Conservation (phyloP, 2,329 filamentous ascomycete species). For the Colletotrichum cordylinicola region DNA sequence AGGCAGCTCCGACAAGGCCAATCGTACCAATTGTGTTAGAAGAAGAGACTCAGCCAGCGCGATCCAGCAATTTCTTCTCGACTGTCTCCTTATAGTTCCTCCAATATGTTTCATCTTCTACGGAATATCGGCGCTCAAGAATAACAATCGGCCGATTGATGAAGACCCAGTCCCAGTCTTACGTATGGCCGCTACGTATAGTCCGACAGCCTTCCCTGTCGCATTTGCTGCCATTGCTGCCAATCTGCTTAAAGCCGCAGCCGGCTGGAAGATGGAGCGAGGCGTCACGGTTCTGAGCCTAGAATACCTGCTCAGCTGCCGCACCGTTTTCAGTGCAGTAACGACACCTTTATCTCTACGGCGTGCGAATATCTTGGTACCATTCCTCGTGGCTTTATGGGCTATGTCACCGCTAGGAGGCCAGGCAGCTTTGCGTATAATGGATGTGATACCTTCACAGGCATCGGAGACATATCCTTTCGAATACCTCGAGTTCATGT, state of each 20-base stretch:
- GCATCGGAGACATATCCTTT: background rate
- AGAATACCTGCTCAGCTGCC: background rate
- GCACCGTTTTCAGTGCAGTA: background rate
- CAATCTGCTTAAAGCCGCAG: background rate
- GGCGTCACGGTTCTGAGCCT: background rate
- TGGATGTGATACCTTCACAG: background rate
- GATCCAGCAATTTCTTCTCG: too few relatives aligned
- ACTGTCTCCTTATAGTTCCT: too few relatives aligned
- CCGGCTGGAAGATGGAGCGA: conserved; percentile 3
- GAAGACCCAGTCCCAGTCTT: background rate
- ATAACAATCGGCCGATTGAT: background rate
- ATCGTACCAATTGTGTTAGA: too few relatives aligned
- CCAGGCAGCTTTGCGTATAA: background rate
- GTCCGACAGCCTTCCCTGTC: background rate
- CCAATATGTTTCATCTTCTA: background rate
- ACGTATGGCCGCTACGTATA: background rate
- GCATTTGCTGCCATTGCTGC: background rate
- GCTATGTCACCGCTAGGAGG: background rate
- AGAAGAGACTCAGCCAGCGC: too few relatives aligned
- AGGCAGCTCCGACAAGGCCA: too few relatives aligned
- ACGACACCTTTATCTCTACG: background rate
- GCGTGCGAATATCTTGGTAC: background rate
- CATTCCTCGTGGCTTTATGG: background rate
- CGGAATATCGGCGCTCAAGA: background rate
- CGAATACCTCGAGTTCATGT: background rate